Evolutionary conservation across 306 rosid genomes (phyloP), one percentile per base, ranked within the genome.

Genomic region (Vigna reflexopilosa): DNA sequence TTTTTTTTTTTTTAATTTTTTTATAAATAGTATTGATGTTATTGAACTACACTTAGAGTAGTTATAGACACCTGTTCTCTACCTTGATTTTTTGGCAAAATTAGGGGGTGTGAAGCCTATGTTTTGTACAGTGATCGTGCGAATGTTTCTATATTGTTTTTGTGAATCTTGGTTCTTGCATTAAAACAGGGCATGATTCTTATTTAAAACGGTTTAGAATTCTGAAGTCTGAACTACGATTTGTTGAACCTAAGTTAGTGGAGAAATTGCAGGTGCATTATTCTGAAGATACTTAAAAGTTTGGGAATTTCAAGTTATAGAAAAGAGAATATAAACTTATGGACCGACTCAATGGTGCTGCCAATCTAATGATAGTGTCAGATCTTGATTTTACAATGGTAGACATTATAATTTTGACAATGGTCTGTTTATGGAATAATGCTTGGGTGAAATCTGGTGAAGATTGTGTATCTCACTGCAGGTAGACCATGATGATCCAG

Each of bases 381-480:
- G 97, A 93, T 83, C 98, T 91, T 69, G 98, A 93, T 87, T 80
- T 67, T 79, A 93, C 98, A 36, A 86, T 93, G 95, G 98, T 91
- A 84, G 7, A 11, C 73, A 24, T 81, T 71, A 26, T 20, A 79
- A n/a, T 71, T 83, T 73, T 75, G 38, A 42, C 42, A 34, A 1
- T 24, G 8, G 49, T 69, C 24, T 32, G 44, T 17, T 59, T 64
- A 49, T 56, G 11, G 8, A 8, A 11, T 75, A 74, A 57, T 64
- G 38, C 9, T 28, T 45, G 61, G 20, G 55, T 20, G 20, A 52
- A 76, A 36, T 59, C 36, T 16, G 42, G 68, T 74, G 26, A 51
- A 78, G 30, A 28, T 45, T 79, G 47, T 63, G 44, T 65, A 36
- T 78, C 17, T 48, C 48, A 38, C 69, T 83, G 69, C 87, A 93